These are phyloP conservation scores for Phoma sp. DNA, from an alignment of 2,329 filamentous ascomycete genomes.

Conservation along the genomic window DNA sequence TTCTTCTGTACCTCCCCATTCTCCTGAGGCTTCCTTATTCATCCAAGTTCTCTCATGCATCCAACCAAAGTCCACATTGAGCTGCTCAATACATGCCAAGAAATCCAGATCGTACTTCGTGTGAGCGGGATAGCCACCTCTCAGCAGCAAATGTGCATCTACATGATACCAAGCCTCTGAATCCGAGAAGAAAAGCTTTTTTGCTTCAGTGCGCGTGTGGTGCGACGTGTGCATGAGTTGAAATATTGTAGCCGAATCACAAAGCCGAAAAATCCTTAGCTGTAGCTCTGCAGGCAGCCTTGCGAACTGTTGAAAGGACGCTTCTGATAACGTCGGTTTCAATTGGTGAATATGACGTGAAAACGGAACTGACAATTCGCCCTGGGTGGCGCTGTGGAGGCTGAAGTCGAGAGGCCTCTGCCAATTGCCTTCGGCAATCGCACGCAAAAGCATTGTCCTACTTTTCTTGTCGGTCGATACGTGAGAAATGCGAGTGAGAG, in stretches of 20 bases:
- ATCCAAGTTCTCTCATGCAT: slow-evolving; percentile 6
- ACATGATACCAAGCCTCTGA: slow-evolving; percentile 10
- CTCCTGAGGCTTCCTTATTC: neutral
- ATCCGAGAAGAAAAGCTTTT: slow-evolving; percentile 18
- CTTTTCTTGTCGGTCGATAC: neutral
- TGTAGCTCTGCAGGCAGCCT: slow-evolving; percentile 5
- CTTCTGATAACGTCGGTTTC: neutral
- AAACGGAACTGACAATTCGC: slow-evolving; percentile 13
- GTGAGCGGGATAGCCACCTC: slow-evolving; percentile 11
- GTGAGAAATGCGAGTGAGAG: neutral
- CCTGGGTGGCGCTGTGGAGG: neutral
- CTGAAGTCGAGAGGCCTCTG: slow-evolving; percentile 11
- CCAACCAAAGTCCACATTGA: slow-evolving; percentile 8
- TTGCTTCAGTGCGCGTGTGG: slow-evolving; percentile 10
- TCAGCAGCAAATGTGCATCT: slow-evolving; percentile 16
- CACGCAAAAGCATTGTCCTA: slow-evolving; percentile 1
- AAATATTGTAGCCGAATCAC: slow-evolving; percentile 17
- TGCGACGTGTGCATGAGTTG: slow-evolving; percentile 23
- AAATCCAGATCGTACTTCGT: slow-evolving; percentile 4
- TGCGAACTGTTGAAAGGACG: neutral
- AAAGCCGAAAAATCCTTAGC: neutral
- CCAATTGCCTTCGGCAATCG: slow-evolving; percentile 12
- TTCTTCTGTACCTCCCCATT: slow-evolving; percentile 5
- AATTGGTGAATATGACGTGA: neutral
- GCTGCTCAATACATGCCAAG: neutral